These are phyloP conservation scores for Populus simonii DNA, from an alignment of 345 rosid genomes.

Conservation along the genomic window DNA sequence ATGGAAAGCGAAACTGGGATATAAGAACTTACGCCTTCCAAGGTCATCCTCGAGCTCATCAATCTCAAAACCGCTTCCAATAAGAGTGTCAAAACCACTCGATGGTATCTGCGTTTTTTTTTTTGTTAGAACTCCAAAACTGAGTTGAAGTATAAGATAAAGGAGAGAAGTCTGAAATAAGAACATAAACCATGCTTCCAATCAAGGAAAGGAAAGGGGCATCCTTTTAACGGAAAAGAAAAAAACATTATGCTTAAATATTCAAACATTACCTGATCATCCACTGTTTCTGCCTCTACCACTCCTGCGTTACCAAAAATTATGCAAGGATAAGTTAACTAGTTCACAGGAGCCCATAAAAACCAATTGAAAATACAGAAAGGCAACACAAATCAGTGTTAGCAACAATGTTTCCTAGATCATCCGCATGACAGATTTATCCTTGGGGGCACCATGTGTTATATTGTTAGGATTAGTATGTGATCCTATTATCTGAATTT, in stretches of 20 bases:
- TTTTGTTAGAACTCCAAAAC: not conserved
- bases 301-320: constrained; percentile 47
- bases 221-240: not conserved
- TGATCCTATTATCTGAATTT: constrained; percentile 40
- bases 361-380: constrained; percentile 1
- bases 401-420: constrained; percentile 99
- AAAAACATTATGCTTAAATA: not conserved
- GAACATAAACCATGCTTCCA: not conserved
- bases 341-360: not conserved
- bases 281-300: constrained; percentile 80
- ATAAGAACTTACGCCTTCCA: constrained; percentile 60
- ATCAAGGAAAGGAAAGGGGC: not conserved
- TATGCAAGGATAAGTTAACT: not conserved
- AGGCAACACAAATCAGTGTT: constrained; percentile 60
- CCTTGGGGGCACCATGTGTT: constrained; percentile 90
- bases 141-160: not conserved
- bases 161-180: not conserved
- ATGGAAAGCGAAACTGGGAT: not conserved
- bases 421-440: constrained; percentile 93
- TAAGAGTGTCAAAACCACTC: constrained; percentile 59
- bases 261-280: constrained; percentile 52
- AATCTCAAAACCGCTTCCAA: constrained; percentile 92
- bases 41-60: constrained; percentile 97
- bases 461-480: constrained; percentile 75
- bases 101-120: constrained; percentile 53